These are phyloP conservation scores for Nemophila menziesii DNA, from an alignment of 257 asterid species.

Conservation along the genomic window DNA sequence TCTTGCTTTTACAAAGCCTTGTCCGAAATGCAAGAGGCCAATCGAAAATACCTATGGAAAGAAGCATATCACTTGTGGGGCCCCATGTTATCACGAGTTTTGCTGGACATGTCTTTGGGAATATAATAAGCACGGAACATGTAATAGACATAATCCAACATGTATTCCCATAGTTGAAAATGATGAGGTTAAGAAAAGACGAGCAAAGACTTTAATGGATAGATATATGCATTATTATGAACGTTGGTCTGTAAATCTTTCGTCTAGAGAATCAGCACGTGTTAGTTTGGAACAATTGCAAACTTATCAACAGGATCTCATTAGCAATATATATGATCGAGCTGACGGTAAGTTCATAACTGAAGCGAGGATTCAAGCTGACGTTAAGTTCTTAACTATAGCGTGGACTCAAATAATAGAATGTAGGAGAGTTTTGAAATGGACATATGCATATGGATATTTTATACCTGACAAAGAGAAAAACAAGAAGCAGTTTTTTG, in stretches of 20 bases:
- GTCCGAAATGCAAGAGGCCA: conserved; percentile 26
- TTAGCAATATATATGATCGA: background rate
- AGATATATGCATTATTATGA: conserved; percentile 11
- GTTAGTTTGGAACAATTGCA: background rate
- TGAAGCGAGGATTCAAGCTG: conserved; percentile 12
- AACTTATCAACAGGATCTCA: background rate
- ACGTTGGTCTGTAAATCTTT: conserved; percentile 9
- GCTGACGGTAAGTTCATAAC: background rate
- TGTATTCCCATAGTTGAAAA: conserved; percentile 18
- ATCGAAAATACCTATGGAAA: conserved; percentile 29
- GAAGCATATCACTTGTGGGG: conserved; percentile 21
- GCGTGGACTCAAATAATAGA: conserved; percentile 40
- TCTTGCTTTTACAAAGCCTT: conserved; percentile 23
- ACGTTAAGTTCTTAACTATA: conserved; percentile 4
- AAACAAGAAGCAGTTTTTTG: conserved; percentile 17
- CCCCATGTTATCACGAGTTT: conserved; percentile 18
- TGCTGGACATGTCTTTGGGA: conserved; percentile 22
- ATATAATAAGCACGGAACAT: background rate
- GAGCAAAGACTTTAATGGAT: background rate
- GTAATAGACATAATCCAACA: too few relatives aligned
- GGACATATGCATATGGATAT: conserved; percentile 39
- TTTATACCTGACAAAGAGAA: conserved; percentile 9
- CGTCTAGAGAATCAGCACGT: conserved; percentile 7
- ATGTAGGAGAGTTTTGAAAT: conserved; percentile 36
- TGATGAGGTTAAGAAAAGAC: background rate